Percentiles rank a stretch among this genome's conserved stretches.
Conservation (phyloP, 352 stramenopile genomes). For the Globisporangium cylindrosporum region DNA sequence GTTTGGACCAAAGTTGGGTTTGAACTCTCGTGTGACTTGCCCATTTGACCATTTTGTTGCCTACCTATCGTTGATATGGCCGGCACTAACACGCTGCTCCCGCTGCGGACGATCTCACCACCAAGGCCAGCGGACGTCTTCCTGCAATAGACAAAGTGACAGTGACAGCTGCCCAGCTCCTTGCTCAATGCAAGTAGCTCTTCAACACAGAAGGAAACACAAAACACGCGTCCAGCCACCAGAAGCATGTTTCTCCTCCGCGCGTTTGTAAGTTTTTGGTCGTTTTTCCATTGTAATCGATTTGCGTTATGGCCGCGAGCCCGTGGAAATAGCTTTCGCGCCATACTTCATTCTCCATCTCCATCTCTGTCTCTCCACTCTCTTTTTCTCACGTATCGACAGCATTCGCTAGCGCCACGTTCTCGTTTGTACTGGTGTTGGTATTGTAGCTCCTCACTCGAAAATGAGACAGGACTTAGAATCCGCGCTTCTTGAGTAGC, state of each 20-base stretch:
- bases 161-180: too few relatives aligned
- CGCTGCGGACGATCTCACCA: neutral
- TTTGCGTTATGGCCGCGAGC: neutral
- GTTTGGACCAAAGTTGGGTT: neutral
- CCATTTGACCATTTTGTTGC: neutral
- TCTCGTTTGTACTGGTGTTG: constrained; percentile 2
- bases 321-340: neutral
- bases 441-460: neutral
- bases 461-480: constrained; percentile 37
- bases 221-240: too few relatives aligned
- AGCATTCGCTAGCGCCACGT: neutral
- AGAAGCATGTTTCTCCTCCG: too few relatives aligned
- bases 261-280: too few relatives aligned
- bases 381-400: neutral
- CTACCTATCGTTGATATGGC: neutral
- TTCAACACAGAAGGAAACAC: too few relatives aligned
- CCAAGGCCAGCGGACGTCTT: too few relatives aligned
- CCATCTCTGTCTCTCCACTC: neutral
- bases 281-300: neutral
- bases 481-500: constrained; percentile 70
- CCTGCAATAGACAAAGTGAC: too few relatives aligned
- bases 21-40: neutral
- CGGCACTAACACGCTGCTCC: too few relatives aligned
- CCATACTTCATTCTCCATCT: neutral
- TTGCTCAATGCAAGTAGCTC: too few relatives aligned